Conservation (phyloP, 2,329 filamentous ascomycete genomes). For the Neonectria faginata region DNA sequence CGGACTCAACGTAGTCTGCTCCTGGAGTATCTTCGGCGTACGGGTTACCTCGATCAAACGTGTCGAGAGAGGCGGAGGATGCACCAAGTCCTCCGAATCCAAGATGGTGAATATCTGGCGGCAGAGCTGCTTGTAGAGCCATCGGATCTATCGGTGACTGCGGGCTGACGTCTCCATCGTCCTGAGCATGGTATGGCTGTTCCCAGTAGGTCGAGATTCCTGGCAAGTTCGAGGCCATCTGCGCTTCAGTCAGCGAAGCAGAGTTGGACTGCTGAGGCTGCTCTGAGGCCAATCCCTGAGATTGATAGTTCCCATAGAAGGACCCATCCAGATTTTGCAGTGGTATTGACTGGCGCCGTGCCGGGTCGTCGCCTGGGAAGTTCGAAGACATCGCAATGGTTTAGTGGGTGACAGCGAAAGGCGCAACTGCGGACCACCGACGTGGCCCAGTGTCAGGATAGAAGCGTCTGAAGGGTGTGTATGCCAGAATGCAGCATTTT, state of each 20-base stretch:
- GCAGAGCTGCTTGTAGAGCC: slow-evolving; percentile 66
- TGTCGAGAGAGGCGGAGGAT: slow-evolving; percentile 43
- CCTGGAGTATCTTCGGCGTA: slow-evolving; percentile 51
- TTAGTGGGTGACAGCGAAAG: slow-evolving; percentile 20
- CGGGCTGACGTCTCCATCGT: slow-evolving; percentile 52
- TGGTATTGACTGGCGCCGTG: slow-evolving; percentile 70
- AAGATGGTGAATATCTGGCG: slow-evolving; percentile 60
- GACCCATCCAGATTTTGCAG: slow-evolving; percentile 68
- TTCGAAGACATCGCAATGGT: slow-evolving; percentile 48
- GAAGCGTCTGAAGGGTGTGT: slow-evolving; percentile 17
- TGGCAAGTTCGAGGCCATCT: slow-evolving; percentile 51
- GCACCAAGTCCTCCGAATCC: slow-evolving; percentile 25
- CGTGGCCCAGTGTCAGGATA: slow-evolving; percentile 42
- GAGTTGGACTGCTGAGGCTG: slow-evolving; percentile 26
- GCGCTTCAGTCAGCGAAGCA: slow-evolving; percentile 29
- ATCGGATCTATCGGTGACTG: slow-evolving; percentile 65
- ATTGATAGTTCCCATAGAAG: slow-evolving; percentile 28
- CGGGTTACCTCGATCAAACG: slow-evolving; percentile 49
- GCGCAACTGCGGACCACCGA: slow-evolving; percentile 35
- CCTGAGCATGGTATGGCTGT: slow-evolving; percentile 56
- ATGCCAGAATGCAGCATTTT: slow-evolving; percentile 38
- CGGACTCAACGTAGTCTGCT: slow-evolving; percentile 64
- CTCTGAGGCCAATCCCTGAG: slow-evolving; percentile 24
- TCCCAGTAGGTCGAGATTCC: slow-evolving; percentile 66
- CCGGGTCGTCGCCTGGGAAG: slow-evolving; percentile 42